Evolutionary conservation across 768 basidiomycete species (phyloP).

Genomic region (Filobasidium wieringae): DNA sequence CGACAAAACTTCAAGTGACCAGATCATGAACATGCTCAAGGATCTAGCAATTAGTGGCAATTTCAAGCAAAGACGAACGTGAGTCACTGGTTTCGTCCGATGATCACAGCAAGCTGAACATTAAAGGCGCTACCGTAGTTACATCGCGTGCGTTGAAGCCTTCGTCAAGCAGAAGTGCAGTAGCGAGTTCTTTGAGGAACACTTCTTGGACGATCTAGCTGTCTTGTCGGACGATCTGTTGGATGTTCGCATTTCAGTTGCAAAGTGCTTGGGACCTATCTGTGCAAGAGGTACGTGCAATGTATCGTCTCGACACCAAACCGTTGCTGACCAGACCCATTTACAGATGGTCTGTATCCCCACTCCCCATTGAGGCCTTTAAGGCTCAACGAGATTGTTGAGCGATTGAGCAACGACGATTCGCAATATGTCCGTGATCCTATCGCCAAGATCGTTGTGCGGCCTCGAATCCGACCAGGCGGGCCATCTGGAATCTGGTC

Average conservation of each 20-base stretch:
- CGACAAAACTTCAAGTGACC: constrained; percentile 18
- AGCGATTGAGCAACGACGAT: constrained; percentile 6
- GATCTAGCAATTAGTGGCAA: constrained; percentile 40
- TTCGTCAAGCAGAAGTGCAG: constrained; percentile 45
- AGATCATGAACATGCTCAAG: constrained; percentile 38
- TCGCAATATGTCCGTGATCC: constrained; percentile 13
- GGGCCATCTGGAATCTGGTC: neutral
- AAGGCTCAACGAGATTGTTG: constrained; percentile 7
- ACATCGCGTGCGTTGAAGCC: constrained; percentile 59
- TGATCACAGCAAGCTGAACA: constrained; percentile 10
- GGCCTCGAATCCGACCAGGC: constrained; percentile 1
- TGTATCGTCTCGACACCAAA: neutral
- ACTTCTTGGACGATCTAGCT: constrained; percentile 49
- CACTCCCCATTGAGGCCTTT: constrained; percentile 4
- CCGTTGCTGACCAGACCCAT: neutral
- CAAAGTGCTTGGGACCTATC: constrained; percentile 52
- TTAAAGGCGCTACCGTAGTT: constrained; percentile 43
- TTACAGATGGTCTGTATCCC: constrained; percentile 7
- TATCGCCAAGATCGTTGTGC: neutral
- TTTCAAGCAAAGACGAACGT: constrained; percentile 60
- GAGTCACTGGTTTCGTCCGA: constrained; percentile 32
- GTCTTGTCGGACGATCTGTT: constrained; percentile 59
- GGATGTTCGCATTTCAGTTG: constrained; percentile 74
- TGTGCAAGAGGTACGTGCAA: constrained; percentile 23
- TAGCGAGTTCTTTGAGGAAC: constrained; percentile 42